phyloP scores from a whole-genome alignment of 2,329 filamentous ascomycete genomes.

The Lizonia empirigonia region DNA sequence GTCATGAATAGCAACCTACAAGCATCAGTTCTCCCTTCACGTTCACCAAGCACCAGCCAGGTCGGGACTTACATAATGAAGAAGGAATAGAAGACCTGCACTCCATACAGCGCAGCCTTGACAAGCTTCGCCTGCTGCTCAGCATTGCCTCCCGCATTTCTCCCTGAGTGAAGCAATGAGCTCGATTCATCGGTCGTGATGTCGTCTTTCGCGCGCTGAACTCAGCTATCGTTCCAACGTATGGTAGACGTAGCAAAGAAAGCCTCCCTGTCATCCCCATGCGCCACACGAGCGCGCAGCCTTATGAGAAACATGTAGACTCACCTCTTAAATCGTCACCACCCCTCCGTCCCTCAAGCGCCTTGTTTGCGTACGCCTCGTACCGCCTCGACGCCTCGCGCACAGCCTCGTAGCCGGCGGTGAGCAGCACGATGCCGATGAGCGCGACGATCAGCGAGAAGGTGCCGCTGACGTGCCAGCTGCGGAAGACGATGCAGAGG shows the following conservation, averaged over 20 bases:
- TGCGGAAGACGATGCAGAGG: constrained; percentile 93
- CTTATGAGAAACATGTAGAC: constrained; percentile 9
- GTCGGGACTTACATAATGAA: constrained; percentile 91
- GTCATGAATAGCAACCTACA: constrained; percentile 98
- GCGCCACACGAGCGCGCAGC: neutral
- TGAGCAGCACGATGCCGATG: constrained; percentile 77
- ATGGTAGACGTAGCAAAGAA: constrained; percentile 16
- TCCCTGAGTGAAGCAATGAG: constrained; percentile 79
- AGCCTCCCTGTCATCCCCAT: neutral
- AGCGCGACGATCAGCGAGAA: constrained; percentile 81
- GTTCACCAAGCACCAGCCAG: neutral
- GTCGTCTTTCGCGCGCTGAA: constrained; percentile 31
- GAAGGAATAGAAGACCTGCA: constrained; percentile 98
- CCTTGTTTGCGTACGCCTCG: constrained; percentile 58
- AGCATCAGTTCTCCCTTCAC: constrained; percentile 18
- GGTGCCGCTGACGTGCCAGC: constrained; percentile 83
- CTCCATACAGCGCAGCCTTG: constrained; percentile 82
- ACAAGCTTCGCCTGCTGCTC: constrained; percentile 74
- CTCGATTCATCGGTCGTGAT: constrained; percentile 56
- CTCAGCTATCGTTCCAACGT: constrained; percentile 36
- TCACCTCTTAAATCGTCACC: constrained; percentile 44
- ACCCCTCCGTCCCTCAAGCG: constrained; percentile 31
- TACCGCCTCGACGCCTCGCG: constrained; percentile 78
- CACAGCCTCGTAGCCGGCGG: constrained; percentile 91
- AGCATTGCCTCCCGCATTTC: constrained; percentile 60